Percentiles rank a stretch among this genome's conserved stretches.
Evolutionary conservation across 2,329 filamentous ascomycete genomes (phyloP).

Genomic region (Dactylellina cionopaga): DNA sequence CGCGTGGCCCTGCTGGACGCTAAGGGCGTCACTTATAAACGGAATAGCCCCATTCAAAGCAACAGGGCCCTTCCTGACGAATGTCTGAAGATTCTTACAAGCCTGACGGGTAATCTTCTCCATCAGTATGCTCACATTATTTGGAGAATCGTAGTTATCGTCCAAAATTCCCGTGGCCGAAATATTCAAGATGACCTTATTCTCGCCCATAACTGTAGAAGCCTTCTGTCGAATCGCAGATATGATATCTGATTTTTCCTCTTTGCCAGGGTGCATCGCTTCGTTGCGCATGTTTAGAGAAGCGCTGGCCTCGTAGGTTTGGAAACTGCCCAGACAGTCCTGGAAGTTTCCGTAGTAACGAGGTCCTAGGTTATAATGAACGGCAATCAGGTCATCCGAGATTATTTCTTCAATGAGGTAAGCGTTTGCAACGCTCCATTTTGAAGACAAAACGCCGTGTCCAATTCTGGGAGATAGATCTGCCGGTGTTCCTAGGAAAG

Average conservation of each 20-base stretch:
- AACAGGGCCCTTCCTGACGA: slow-evolving; percentile 64
- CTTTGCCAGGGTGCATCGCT: slow-evolving; percentile 85
- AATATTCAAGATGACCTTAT: slow-evolving; percentile 82
- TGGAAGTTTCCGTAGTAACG: slow-evolving; percentile 96
- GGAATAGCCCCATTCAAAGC: slow-evolving; percentile 89
- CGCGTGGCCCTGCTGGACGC: slow-evolving; percentile 80
- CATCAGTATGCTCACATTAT: slow-evolving; percentile 62
- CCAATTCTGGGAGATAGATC: slow-evolving; percentile 82
- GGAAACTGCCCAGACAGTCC: slow-evolving; percentile 92
- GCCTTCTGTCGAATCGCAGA: slow-evolving; percentile 87
- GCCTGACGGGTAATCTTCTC: slow-evolving; percentile 75
- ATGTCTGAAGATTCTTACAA: slow-evolving; percentile 55
- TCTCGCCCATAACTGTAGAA: slow-evolving; percentile 81
- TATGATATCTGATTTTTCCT: slow-evolving; percentile 90
- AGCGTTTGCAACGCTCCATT: slow-evolving; percentile 89
- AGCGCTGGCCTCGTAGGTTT: slow-evolving; percentile 94
- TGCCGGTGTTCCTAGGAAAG: slow-evolving; percentile 90
- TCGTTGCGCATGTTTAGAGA: slow-evolving; percentile 91
- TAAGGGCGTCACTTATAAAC: slow-evolving; percentile 87
- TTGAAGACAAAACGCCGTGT: slow-evolving; percentile 76
- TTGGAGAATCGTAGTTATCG: slow-evolving; percentile 74
- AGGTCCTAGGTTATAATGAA: slow-evolving; percentile 88
- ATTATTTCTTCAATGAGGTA: slow-evolving; percentile 87
- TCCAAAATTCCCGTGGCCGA: slow-evolving; percentile 82
- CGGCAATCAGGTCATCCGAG: slow-evolving; percentile 90